A percentile compares a stretch with the other conserved stretches of the same genome.
These are phyloP conservation scores for Leishmania martiniquensis DNA, from an alignment of 208 protist genomes.

Conservation along the genomic window DNA sequence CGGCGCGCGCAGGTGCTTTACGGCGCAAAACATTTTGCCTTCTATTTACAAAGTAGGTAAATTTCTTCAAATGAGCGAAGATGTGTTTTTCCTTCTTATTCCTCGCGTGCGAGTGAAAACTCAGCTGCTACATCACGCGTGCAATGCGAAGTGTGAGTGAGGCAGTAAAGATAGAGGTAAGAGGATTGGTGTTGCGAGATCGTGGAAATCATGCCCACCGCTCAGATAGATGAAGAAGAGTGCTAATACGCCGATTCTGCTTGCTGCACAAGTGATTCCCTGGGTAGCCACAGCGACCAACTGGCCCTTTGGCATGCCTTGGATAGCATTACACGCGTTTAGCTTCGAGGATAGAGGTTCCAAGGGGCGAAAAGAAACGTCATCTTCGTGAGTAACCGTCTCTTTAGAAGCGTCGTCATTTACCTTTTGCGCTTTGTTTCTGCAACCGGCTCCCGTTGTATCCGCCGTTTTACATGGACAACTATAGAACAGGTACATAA, in stretches of 20 bases:
- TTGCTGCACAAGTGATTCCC: not conserved
- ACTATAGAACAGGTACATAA: conserved; percentile 18
- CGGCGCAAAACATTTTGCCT: conserved; percentile 52
- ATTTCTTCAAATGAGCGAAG: not conserved
- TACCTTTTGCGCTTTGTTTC: not conserved
- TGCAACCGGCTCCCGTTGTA: not conserved
- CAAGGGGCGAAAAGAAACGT: not conserved
- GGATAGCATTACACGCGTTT: not conserved
- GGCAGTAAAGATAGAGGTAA: not conserved
- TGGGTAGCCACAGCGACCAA: not conserved
- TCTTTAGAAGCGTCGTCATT: not conserved
- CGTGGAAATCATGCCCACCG: not conserved
- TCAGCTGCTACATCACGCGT: not conserved
- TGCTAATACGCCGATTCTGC: not conserved
- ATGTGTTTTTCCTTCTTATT: not conserved
- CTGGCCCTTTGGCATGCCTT: not conserved
- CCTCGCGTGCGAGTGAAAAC: not conserved
- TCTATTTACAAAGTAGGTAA: not conserved
- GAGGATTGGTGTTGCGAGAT: not conserved
- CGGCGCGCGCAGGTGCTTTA: conserved; percentile 45
- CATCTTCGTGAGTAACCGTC: not conserved
- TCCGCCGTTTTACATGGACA: conserved; percentile 1
- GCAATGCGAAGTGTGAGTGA: conserved; percentile 3
- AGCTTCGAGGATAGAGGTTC: not conserved
- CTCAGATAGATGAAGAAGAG: not conserved